Percentiles rank a stretch among this genome's conserved stretches.
phyloP scores from a whole-genome alignment of 495 filamentous ascomycete species.

The Penicillium longicatenatum region DNA sequence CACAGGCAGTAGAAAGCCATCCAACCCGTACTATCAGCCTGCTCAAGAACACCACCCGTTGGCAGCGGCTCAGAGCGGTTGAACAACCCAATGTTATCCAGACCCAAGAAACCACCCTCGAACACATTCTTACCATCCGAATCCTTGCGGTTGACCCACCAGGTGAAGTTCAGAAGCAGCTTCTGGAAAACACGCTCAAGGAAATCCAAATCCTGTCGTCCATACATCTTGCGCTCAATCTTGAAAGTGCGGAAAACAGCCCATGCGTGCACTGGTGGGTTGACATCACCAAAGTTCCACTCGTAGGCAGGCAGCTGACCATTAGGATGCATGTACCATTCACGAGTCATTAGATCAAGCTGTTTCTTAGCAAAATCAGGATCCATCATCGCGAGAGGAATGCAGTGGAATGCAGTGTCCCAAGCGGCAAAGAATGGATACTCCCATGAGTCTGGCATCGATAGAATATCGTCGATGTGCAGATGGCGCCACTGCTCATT shows the following conservation, averaged over 20 bases:
- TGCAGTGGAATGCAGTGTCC: conserved; percentile 97
- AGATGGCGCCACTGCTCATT: conserved; percentile 93
- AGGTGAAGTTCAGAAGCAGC: conserved; percentile 92
- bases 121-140: conserved; percentile 93
- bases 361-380: conserved; percentile 98
- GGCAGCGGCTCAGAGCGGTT: conserved; percentile 97
- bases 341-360: conserved; percentile 88
- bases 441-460: conserved; percentile 98
- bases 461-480: conserved; percentile 89
- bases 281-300: conserved; percentile 98
- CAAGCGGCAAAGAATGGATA: conserved; percentile 98
- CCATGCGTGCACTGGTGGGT: conserved; percentile 96
- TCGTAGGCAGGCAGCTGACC: conserved; percentile 91
- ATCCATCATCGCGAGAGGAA: conserved; percentile 94
- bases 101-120: conserved; percentile 92
- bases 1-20: conserved; percentile 95
- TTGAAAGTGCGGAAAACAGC: conserved; percentile 94
- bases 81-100: conserved; percentile 97
- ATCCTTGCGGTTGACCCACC: conserved; percentile 98
- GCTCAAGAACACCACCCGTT: conserved; percentile 89
- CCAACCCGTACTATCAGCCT: conserved; percentile 97
- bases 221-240: conserved; percentile 96
- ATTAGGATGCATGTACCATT: conserved; percentile 99
- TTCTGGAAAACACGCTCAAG: conserved; percentile 97
- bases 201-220: conserved; percentile 91